Conservation (phyloP, 139 green algal genomes). For the Mesostigma viride region DNA sequence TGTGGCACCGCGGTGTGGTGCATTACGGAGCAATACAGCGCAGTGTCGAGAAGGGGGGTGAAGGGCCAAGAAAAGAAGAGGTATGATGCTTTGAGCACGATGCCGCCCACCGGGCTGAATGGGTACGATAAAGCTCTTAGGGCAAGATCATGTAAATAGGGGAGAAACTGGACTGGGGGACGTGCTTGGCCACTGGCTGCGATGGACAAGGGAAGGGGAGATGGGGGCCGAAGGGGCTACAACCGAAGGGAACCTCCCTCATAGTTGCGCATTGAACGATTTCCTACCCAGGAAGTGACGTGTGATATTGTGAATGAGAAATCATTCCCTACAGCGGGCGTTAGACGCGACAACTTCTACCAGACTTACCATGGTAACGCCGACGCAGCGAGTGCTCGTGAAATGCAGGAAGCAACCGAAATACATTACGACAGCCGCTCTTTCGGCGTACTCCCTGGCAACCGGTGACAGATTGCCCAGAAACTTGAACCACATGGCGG, state of each 20-base stretch:
- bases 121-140: neutral
- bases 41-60: neutral
- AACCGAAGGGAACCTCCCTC: neutral
- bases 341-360: no score
- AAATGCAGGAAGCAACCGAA: constrained; percentile 15
- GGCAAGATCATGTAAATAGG: neutral
- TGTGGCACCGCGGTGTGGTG: no score
- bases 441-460: neutral
- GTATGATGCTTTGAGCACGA: neutral
- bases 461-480: neutral
- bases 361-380: constrained; percentile 20
- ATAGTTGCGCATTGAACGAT: neutral
- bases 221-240: neutral
- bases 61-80: neutral
- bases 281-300: neutral
- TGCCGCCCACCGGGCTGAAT: neutral
- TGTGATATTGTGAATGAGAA: no score
- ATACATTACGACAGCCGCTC: constrained; percentile 8
- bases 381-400: constrained; percentile 16
- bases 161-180: neutral
- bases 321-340: no score
- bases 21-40: neutral
- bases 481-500: no score
- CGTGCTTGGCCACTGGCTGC: neutral
- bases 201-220: neutral